phyloP scores from a whole-genome alignment of 179 eudicot genomes.

The Vitellaria paradoxa region DNA sequence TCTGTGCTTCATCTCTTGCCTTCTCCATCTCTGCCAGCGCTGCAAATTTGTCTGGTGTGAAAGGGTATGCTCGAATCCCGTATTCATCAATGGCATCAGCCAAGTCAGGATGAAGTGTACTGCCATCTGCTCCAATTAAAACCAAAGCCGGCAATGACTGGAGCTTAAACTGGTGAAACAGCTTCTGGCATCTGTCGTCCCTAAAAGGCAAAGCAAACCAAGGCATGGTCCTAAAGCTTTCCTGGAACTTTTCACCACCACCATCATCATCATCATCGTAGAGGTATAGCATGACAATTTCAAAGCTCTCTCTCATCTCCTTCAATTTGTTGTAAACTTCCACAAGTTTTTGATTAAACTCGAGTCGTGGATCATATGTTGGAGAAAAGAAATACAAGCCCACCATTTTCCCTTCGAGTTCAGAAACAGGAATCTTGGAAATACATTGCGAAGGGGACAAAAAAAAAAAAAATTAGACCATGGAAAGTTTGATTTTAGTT shows the following conservation, averaged over 20 bases:
- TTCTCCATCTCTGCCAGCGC: slow-evolving; percentile 25
- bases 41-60: slow-evolving; percentile 28
- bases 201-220: slow-evolving; percentile 39
- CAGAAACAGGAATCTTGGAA: slow-evolving; percentile 34
- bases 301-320: slow-evolving; percentile 29
- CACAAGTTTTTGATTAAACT: slow-evolving; percentile 21
- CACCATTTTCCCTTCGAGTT: slow-evolving; percentile 42
- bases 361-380: slow-evolving; percentile 24
- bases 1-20: slow-evolving; percentile 7
- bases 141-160: slow-evolving; percentile 35
- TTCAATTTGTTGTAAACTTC: slow-evolving; percentile 36
- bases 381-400: slow-evolving; percentile 39
- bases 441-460: no score
- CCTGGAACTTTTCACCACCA: slow-evolving; percentile 29
- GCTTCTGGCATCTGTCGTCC: slow-evolving; percentile 27
- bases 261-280: slow-evolving; percentile 36
- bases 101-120: slow-evolving; percentile 33
- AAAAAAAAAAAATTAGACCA: background rate
- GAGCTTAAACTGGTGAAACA: slow-evolving; percentile 38
- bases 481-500: background rate
- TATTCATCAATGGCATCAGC: slow-evolving; percentile 29
- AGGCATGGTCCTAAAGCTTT: slow-evolving; percentile 26
- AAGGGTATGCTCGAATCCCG: slow-evolving; percentile 48
- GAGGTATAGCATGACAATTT: slow-evolving; percentile 33
- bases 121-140: slow-evolving; percentile 44